Percentiles rank a stretch among this genome's conserved stretches.
Conservation (phyloP, 495 filamentous ascomycete genomes). For the Chlorociboria aeruginascens region DNA sequence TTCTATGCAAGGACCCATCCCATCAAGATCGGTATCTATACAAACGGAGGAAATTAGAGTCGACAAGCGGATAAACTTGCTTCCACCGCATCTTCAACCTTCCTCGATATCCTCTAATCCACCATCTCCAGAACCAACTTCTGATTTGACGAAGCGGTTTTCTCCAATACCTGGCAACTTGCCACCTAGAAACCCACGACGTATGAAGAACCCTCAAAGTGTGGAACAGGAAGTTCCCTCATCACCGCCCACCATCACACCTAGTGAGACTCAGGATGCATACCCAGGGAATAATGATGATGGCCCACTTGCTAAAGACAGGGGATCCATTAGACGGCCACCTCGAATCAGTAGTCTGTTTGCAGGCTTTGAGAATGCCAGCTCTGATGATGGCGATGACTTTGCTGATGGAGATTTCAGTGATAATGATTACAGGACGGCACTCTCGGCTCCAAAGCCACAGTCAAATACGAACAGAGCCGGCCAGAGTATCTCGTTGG, state of each 20-base stretch:
- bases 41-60: constrained; percentile 86
- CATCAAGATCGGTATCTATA: constrained; percentile 55
- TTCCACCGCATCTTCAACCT: constrained; percentile 68
- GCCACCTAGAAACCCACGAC: constrained; percentile 39
- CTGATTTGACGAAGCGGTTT: constrained; percentile 29
- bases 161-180: constrained; percentile 37
- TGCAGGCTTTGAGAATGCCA: constrained; percentile 61
- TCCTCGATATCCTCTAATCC: constrained; percentile 53
- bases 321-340: constrained; percentile 51
- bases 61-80: constrained; percentile 57
- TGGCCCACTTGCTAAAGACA: constrained; percentile 53
- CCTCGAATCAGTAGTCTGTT: constrained; percentile 74
- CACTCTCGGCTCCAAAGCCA: constrained; percentile 48
- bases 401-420: constrained; percentile 49
- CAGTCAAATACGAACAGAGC: constrained; percentile 21
- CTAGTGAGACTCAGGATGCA: constrained; percentile 41
- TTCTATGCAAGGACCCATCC: constrained; percentile 25
- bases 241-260: constrained; percentile 28
- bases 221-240: constrained; percentile 32
- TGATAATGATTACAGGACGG: constrained; percentile 51
- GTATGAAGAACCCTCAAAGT: constrained; percentile 32
- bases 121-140: constrained; percentile 28
- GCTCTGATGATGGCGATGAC: constrained; percentile 45
- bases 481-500: constrained; percentile 25
- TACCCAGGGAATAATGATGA: constrained; percentile 81